Conservation (phyloP, 768 basidiomycete genomes). For the Kwoniella dendrophila region DNA sequence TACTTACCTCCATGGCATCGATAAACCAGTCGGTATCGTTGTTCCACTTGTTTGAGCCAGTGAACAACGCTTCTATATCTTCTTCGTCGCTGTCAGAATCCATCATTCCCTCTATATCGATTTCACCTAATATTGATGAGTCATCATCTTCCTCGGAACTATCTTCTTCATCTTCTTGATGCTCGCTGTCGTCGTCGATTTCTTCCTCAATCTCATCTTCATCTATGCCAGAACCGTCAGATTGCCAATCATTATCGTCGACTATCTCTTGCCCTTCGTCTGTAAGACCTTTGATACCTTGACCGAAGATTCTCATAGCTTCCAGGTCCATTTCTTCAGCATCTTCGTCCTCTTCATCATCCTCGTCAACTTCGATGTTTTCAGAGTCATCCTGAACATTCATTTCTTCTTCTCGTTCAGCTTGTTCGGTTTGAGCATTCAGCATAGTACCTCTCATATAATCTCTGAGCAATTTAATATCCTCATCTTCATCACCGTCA, state of each 20-base stretch:
- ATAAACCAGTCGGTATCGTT: conserved; percentile 67
- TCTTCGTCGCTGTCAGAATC: conserved; percentile 49
- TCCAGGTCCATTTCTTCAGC: conserved; percentile 22
- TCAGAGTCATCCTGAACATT: conserved; percentile 16
- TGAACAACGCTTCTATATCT: conserved; percentile 45
- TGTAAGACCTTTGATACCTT: conserved; percentile 19
- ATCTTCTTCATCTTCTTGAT: conserved; percentile 20
- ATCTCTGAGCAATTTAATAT: conserved; percentile 43
- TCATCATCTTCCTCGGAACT: conserved; percentile 8
- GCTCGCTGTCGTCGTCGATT: conserved; percentile 9
- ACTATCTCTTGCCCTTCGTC: conserved; percentile 18
- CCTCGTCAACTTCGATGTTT: too few species aligned
- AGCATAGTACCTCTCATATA: conserved; percentile 45
- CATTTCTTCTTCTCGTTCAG: conserved; percentile 17
- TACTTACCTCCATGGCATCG: conserved; percentile 63
- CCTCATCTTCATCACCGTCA: conserved; percentile 17
- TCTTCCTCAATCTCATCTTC: conserved; percentile 5
- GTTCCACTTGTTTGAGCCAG: conserved; percentile 57
- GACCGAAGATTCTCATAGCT: conserved; percentile 23
- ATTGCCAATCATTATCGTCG: conserved; percentile 22
- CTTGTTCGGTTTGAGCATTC: conserved; percentile 26
- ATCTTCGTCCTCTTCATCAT: conserved; percentile 38
- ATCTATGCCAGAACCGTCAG: conserved; percentile 2
- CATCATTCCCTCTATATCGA: conserved; percentile 17
- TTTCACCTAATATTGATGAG: conserved; percentile 16